Percentiles rank a stretch among this genome's conserved stretches.
These are phyloP conservation scores for Ogataea zsoltii DNA, from an alignment of 805 yeast genomes.

Conservation along the genomic window DNA sequence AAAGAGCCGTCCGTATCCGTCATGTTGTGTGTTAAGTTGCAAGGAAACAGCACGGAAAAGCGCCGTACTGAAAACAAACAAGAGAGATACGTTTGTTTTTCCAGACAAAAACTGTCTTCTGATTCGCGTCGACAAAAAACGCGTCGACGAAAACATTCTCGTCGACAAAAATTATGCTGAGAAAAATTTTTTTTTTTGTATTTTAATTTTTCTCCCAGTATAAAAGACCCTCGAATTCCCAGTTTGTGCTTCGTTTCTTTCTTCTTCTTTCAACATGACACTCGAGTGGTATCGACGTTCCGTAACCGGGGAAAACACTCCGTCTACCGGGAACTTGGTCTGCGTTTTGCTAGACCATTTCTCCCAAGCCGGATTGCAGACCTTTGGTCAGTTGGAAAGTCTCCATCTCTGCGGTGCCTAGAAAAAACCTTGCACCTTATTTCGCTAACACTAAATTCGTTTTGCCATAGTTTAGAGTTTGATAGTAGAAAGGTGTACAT, in stretches of 20 bases:
- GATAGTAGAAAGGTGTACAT: conserved; percentile 41
- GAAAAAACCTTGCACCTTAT: conserved; percentile 29
- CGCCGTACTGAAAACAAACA: not conserved
- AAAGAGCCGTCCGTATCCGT: too few species aligned
- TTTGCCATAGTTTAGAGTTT: conserved; percentile 37
- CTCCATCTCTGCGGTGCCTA: conserved; percentile 18
- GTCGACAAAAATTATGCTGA: too few species aligned
- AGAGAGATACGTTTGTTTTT: not conserved
- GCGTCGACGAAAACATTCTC: too few species aligned
- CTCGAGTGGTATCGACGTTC: not conserved
- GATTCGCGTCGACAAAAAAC: too few species aligned
- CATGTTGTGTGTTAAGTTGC: too few species aligned
- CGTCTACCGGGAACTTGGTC: not conserved
- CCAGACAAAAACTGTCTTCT: too few species aligned
- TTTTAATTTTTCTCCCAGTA: too few species aligned
- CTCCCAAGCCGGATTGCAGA: not conserved
- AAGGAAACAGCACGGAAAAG: too few species aligned
- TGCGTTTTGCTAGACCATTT: conserved; percentile 11
- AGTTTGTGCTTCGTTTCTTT: not conserved
- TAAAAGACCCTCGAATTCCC: not conserved
- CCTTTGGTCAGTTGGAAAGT: conserved; percentile 8
- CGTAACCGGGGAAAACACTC: conserved; percentile 1
- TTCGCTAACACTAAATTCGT: conserved; percentile 40
- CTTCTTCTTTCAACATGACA: not conserved
- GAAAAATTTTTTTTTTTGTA: not conserved